phyloP scores from a whole-genome alignment of 441 rosid genomes.

The Corymbia citriodora region DNA sequence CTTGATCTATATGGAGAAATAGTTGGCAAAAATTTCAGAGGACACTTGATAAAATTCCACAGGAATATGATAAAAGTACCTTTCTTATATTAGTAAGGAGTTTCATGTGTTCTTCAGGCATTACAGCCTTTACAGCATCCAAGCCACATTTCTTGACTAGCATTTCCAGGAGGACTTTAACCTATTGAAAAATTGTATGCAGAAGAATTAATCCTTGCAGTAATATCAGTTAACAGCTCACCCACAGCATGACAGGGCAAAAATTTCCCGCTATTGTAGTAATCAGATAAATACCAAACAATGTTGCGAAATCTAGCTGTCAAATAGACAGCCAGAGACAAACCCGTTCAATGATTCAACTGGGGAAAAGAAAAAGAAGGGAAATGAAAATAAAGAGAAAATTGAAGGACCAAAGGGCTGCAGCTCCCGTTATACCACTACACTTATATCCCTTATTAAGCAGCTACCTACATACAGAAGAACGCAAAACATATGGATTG shows the following conservation, averaged over 20 bases:
- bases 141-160: slow-evolving; percentile 89
- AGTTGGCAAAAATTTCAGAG: slow-evolving; percentile 1
- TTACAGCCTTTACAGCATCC: slow-evolving; percentile 91
- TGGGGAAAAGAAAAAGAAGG: neutral
- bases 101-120: slow-evolving; percentile 97
- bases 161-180: slow-evolving; percentile 92
- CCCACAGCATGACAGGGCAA: neutral
- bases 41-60: neutral
- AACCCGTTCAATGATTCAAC: neutral
- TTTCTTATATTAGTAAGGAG: slow-evolving; percentile 88
- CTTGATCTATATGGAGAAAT: slow-evolving; percentile 47
- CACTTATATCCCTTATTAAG: neutral
- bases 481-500: neutral
- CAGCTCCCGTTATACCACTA: neutral
- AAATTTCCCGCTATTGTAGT: neutral
- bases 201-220: neutral
- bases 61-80: slow-evolving; percentile 31
- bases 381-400: neutral
- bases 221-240: neutral
- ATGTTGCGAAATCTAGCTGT: neutral
- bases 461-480: neutral
- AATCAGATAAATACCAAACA: neutral
- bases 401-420: neutral
- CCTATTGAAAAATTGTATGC: slow-evolving; percentile 27
- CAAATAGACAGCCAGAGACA: neutral